Evolutionary conservation across 2,329 filamentous ascomycete species (phyloP).

Genomic region (Aspergillus sp.): DNA sequence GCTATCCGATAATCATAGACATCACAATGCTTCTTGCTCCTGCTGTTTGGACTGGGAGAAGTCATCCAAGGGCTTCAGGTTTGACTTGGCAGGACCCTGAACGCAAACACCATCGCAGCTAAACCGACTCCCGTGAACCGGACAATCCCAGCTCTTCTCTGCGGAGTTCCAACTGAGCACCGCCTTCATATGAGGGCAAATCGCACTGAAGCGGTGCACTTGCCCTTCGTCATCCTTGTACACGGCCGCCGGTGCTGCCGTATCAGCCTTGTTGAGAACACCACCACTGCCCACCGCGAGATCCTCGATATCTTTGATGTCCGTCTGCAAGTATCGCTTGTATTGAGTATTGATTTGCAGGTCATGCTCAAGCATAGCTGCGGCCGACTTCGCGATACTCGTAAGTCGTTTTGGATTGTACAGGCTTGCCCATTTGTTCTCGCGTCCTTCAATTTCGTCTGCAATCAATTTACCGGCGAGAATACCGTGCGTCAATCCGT

Average conservation of each 20-base stretch:
- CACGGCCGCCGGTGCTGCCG: conserved; percentile 51
- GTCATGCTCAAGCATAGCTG: conserved; percentile 51
- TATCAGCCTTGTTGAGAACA: conserved; percentile 49
- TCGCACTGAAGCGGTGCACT: conserved; percentile 51
- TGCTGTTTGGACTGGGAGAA: too few relatives aligned
- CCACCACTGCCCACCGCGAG: conserved; percentile 51
- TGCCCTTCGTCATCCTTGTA: conserved; percentile 58
- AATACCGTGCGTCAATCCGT: conserved; percentile 58
- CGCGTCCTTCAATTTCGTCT: conserved; percentile 52
- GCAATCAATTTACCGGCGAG: conserved; percentile 54
- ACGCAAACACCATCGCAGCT: conserved; percentile 44
- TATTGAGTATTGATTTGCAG: conserved; percentile 58
- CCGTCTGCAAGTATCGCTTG: conserved; percentile 54
- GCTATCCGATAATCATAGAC: too few relatives aligned
- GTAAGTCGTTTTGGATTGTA: conserved; percentile 53
- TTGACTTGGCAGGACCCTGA: conserved; percentile 41
- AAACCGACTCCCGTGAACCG: conserved; percentile 47
- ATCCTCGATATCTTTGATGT: conserved; percentile 59
- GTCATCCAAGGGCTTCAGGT: conserved; percentile 26
- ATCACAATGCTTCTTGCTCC: too few relatives aligned
- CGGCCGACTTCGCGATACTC: conserved; percentile 47
- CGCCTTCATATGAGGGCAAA: conserved; percentile 58
- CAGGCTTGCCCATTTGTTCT: conserved; percentile 51
- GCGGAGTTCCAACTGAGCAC: conserved; percentile 57
- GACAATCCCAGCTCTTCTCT: conserved; percentile 58